Evolutionary conservation across 169 alveolate genomes (phyloP), one percentile per base, ranked within the genome.

Genomic region (Plasmodium chabaudi): DNA sequence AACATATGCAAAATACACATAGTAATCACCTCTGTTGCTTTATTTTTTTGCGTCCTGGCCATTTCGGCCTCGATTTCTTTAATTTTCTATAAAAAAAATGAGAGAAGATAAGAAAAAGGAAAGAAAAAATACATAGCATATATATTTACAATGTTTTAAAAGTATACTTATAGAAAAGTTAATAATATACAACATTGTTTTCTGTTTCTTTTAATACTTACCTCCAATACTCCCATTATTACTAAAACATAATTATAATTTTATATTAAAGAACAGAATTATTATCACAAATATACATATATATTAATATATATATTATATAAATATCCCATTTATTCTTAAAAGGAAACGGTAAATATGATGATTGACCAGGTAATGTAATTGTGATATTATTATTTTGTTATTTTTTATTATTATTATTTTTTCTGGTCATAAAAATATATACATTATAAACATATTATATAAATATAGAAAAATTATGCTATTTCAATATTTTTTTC

Each of bases 31-130:
- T 97, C 98, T 7, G 99, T 98, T 56, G 99, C 99, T 93, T 98
- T 98, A 92, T 98, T 98, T 93, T 98, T 98, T 93, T 98, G 98
- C 70, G 99, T 98, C 87, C 99, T 94, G 88, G 98, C 98, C 98
- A 98, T 98, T 87, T 98, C 99, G 88, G 96, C 97, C 97, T 98
- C 99, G 27, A 97, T 96, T 88, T 97, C 99, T 42, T 89, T 79
- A 39, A 92, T 92, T 89, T 92, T 92, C 92, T 92, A 87, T 23
- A 89, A 49, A 71, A 9, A 27, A 56, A 51, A 67, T 23, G 67
- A 64, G 47, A 74, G 17, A 64, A 56, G 12, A 53, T 23, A 17
- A n/a, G 44, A 21, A 75, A 15, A 15, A 51, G 9, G 23, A 15
- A 65, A 39, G 67, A 46, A n/a, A 12, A 19, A 60, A n/a, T 46